Conservation (phyloP, 2,329 filamentous ascomycete species). For the Aschersonia sp. region DNA sequence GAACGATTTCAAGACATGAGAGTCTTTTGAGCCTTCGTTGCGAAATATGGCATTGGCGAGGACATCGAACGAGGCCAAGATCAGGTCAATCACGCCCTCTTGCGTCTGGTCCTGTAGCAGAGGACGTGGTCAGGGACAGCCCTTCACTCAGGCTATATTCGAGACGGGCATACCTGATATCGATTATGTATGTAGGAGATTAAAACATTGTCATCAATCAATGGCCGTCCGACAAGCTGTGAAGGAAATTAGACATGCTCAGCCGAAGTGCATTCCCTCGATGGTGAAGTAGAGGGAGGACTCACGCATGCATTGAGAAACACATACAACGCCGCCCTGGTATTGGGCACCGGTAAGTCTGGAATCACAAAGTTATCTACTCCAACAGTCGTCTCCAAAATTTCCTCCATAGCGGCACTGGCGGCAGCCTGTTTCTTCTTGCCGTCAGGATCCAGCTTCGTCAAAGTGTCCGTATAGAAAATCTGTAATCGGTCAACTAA, state of each 20-base stretch:
- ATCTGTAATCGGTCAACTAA: constrained; percentile 39
- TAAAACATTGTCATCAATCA: constrained; percentile 68
- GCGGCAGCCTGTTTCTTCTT: constrained; percentile 34
- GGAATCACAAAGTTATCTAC: constrained; percentile 38
- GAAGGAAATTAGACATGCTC: neutral
- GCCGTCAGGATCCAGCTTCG: constrained; percentile 37
- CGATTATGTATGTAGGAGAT: constrained; percentile 72
- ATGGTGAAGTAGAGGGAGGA: neutral
- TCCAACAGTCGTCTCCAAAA: constrained; percentile 41
- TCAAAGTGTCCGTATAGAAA: constrained; percentile 42
- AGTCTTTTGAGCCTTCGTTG: constrained; percentile 38
- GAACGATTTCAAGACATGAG: constrained; percentile 72
- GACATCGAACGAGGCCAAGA: constrained; percentile 79
- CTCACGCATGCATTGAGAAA: constrained; percentile 70
- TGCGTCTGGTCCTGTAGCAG: constrained; percentile 54
- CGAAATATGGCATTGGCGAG: constrained; percentile 74
- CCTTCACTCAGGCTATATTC: neutral
- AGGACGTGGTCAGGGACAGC: constrained; percentile 3
- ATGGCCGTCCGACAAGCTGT: constrained; percentile 65
- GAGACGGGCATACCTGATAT: constrained; percentile 49
- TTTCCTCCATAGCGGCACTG: constrained; percentile 37
- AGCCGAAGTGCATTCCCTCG: neutral
- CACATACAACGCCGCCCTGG: constrained; percentile 70
- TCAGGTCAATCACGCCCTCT: constrained; percentile 63
- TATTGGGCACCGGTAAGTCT: constrained; percentile 59